Base-by-base conservation (phyloP, 306 rosid genomes). In the Fragaria iinumae region DNA sequence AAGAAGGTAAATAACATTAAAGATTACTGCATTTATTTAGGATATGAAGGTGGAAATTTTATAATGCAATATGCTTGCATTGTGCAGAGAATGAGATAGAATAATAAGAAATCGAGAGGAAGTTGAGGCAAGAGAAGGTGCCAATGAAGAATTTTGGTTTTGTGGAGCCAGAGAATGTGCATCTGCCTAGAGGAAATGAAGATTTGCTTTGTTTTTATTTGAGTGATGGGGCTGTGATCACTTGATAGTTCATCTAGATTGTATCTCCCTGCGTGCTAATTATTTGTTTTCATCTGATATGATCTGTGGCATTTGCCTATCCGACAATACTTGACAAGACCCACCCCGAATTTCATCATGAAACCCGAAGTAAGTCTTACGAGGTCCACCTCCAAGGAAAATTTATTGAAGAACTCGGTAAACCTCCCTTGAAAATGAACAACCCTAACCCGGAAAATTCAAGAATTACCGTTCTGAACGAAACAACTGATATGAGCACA, bases 1-100 rank as follows among this genome's bases (percentile, higher is more conserved):
- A 87, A 84, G 59, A 88, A 87, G 88, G 96, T 88, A 88, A 84
- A 45, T 16, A 74, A 76, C 66, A 39, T 43, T 34, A n/a, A 62
- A 17, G 45, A 18, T 48, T 69, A 70, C 39, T 34, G 11, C 34
- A 64, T 39, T 17, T 59, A 48, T 6, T 17, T 32, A 17, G 3
- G 21, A 68, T 78, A 71, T 53, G 10, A 52, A 52, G 39, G 56
- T 66, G 49, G 56, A 29, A 36, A 38, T 59, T 69, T 60, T 43
- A 70, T 27, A 75, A 72, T 13, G 67, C 71, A 56, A 11, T 52
- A 67, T 72, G 64, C 57, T 14, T 75, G 77, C 38, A 23, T 79
- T 78, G 71, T 81, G 79, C 94, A 91, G 97, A 81, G 80, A 77
- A 81, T 14, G 23, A 73, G 82, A 73, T 69, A 74, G 39, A 74